phyloP scores from a whole-genome alignment of 192 early-diverging fungal species.

The Gaertneriomyces semiglobifer region DNA sequence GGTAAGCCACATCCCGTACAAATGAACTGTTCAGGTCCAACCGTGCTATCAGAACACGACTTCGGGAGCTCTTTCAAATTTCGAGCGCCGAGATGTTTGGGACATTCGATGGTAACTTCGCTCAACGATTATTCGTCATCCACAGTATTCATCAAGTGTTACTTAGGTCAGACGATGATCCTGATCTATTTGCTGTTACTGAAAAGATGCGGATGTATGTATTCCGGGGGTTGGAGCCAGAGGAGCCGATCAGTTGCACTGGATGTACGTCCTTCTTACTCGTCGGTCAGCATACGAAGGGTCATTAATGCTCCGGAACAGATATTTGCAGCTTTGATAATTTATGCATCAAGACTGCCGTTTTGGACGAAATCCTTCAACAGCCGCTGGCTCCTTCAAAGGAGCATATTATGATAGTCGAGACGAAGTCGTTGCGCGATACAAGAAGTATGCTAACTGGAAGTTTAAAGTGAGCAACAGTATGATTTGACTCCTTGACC shows the following conservation, averaged over 20 bases:
- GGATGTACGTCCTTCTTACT: constrained; percentile 40
- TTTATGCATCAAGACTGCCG: constrained; percentile 50
- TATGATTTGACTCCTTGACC: constrained; percentile 3
- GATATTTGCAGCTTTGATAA: constrained; percentile 53
- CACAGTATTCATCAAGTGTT: neutral
- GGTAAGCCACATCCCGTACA: no score
- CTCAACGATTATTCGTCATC: neutral
- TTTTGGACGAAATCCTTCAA: constrained; percentile 51
- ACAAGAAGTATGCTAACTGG: constrained; percentile 32
- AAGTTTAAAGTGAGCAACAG: neutral
- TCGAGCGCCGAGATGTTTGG: constrained; percentile 63
- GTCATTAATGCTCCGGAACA: neutral
- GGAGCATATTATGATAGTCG: constrained; percentile 36
- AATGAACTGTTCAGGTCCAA: no score
- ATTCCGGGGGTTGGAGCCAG: constrained; percentile 52
- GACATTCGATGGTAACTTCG: constrained; percentile 48
- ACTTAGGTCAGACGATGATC: constrained; percentile 50
- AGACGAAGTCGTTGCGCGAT: constrained; percentile 51
- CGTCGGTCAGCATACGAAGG: neutral
- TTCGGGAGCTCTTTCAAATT: constrained; percentile 43
- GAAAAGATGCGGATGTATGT: constrained; percentile 60
- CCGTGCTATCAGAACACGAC: neutral
- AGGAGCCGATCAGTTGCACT: constrained; percentile 53
- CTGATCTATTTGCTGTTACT: constrained; percentile 55
- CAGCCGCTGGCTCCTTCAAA: constrained; percentile 41